These are phyloP conservation scores for Penicillium desertorum DNA, from an alignment of 495 filamentous ascomycete genomes.

Conservation along the genomic window DNA sequence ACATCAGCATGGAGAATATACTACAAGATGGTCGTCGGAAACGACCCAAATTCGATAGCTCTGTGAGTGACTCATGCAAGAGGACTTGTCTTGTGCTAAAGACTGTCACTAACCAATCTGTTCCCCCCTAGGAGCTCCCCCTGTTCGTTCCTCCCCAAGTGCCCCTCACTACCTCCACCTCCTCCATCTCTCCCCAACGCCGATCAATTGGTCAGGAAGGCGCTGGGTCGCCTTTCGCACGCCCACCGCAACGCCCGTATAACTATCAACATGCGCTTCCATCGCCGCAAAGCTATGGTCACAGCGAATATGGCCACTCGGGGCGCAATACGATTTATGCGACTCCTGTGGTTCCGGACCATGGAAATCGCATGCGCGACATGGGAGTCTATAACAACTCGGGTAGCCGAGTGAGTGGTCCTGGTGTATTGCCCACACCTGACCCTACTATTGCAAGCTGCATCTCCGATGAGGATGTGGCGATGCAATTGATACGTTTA, in stretches of 20 bases:
- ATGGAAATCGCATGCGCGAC: conserved; percentile 65
- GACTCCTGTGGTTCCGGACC: conserved; percentile 56
- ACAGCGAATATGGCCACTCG: conserved; percentile 51
- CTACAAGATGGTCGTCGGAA: conserved; percentile 94
- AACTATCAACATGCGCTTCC: conserved; percentile 68
- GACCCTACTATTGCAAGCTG: conserved; percentile 92
- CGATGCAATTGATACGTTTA: conserved; percentile 90
- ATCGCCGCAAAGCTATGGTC: conserved; percentile 73
- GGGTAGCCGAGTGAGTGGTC: conserved; percentile 41
- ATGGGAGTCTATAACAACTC: conserved; percentile 38
- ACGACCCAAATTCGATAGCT: conserved; percentile 95
- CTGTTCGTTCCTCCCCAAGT: conserved; percentile 93
- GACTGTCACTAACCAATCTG: conserved; percentile 15
- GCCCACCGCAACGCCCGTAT: conserved; percentile 70
- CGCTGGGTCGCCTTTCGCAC: conserved; percentile 65
- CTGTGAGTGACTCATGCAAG: conserved; percentile 59
- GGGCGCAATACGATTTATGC: conserved; percentile 46
- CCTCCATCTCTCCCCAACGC: conserved; percentile 89
- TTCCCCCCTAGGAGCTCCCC: conserved; percentile 73
- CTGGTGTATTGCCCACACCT: conserved; percentile 80
- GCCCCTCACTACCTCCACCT: conserved; percentile 81
- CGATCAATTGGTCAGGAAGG: conserved; percentile 61
- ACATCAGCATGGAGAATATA: conserved; percentile 97
- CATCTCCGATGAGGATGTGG: conserved; percentile 97
- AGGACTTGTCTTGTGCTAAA: conserved; percentile 8